These are phyloP conservation scores for Reticulomyxa filosa DNA, from an alignment of 78 protist species.

Conservation along the genomic window DNA sequence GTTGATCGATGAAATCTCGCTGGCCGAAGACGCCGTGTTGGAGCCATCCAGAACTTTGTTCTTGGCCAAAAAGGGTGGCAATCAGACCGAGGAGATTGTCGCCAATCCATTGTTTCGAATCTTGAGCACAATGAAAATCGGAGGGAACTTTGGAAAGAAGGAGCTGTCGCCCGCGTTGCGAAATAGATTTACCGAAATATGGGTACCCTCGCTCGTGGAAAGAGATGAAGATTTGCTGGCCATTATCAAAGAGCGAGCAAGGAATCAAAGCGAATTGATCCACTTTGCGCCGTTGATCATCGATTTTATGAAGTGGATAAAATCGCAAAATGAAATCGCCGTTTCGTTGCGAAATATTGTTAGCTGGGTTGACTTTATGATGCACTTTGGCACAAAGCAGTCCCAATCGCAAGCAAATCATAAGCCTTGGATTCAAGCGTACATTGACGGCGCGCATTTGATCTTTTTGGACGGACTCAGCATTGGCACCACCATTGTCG, in stretches of 20 bases:
- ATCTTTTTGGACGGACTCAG: slow-evolving; percentile 65
- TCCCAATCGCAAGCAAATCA: not conserved
- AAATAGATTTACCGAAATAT: slow-evolving; percentile 79
- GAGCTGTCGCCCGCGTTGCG: slow-evolving; percentile 98
- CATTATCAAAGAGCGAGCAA: slow-evolving; percentile 18
- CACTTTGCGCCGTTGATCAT: too few relatives aligned
- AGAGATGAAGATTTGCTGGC: slow-evolving; percentile 33
- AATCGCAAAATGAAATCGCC: not conserved
- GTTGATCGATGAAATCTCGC: slow-evolving; percentile 91
- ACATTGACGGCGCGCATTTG: slow-evolving; percentile 62
- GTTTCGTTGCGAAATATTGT: not conserved
- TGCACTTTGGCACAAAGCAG: not conserved
- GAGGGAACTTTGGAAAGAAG: slow-evolving; percentile 98
- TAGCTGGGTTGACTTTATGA: not conserved
- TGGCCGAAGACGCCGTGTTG: slow-evolving; percentile 96
- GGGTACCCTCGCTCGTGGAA: slow-evolving; percentile 56
- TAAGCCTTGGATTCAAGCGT: slow-evolving; percentile 7
- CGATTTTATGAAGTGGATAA: not conserved
- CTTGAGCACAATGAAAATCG: not conserved
- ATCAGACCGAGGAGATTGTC: not conserved
- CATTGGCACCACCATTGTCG: slow-evolving; percentile 5
- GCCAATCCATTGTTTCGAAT: not conserved
- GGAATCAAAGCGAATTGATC: too few relatives aligned
- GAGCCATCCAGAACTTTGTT: slow-evolving; percentile 70
- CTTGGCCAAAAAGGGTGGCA: slow-evolving; percentile 60